A percentile compares a stretch with the other conserved stretches of the same genome.
These are phyloP conservation scores for Xylaria longipes DNA, from an alignment of 495 filamentous ascomycete species.

Conservation along the genomic window DNA sequence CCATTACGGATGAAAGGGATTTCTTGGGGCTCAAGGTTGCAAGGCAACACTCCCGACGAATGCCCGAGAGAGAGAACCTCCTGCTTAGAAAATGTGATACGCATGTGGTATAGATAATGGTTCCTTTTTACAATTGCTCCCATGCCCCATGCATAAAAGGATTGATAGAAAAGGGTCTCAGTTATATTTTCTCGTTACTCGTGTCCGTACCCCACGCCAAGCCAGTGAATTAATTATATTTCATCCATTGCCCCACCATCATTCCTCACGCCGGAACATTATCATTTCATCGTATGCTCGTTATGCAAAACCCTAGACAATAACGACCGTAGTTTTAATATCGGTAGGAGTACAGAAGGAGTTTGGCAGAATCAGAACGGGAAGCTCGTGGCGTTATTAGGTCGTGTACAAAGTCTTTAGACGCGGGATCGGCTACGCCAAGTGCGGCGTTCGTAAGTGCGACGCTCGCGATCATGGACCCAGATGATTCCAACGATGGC, in stretches of 20 bases:
- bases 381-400: neutral
- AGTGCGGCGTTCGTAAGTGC: conserved; percentile 43
- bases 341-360: neutral
- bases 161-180: conserved; percentile 10
- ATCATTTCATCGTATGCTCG: conserved; percentile 8
- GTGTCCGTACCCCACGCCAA: neutral
- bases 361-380: neutral
- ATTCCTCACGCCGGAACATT: neutral
- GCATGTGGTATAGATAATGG: neutral
- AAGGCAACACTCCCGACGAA: no score
- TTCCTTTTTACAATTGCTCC: neutral
- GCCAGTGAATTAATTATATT: neutral
- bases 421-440: conserved; percentile 51
- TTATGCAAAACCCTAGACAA: neutral
- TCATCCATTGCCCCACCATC: neutral
- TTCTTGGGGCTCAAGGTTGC: no score
- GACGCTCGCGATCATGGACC: conserved; percentile 45
- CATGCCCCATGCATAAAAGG: neutral
- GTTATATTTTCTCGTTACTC: neutral
- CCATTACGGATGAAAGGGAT: no score
- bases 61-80: no score
- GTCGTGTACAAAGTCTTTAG: conserved; percentile 33
- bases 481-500: conserved; percentile 58
- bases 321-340: neutral
- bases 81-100: no score